Conservation (phyloP, 352 stramenopile genomes). For the Globisporangium barbulae region DNA sequence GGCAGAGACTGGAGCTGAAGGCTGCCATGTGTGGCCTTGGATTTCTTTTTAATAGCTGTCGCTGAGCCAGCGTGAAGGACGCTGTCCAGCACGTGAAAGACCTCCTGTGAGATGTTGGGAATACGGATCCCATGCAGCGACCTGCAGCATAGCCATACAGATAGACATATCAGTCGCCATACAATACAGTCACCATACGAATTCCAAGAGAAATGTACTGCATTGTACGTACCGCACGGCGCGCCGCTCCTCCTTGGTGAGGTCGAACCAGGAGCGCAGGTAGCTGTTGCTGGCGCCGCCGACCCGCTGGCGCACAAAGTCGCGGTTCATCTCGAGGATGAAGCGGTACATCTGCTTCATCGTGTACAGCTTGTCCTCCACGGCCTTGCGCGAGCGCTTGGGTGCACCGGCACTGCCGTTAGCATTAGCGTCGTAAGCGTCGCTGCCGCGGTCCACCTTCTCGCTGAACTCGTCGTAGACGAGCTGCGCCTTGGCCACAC, state of each 20-base stretch:
- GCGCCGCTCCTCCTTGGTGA: conserved; percentile 51
- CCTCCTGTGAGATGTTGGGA: conserved; percentile 52
- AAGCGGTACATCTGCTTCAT: conserved; percentile 78
- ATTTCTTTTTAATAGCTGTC: not conserved
- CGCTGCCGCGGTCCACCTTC: conserved; percentile 21
- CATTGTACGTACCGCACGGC: conserved; percentile 27
- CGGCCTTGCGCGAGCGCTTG: conserved; percentile 48
- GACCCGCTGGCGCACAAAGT: conserved; percentile 23
- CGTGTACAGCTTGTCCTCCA: conserved; percentile 67
- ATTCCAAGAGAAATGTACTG: not conserved
- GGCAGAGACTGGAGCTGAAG: not conserved
- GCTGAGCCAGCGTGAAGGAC: conserved; percentile 31
- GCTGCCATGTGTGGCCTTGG: not conserved
- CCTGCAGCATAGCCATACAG: not conserved
- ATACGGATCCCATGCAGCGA: conserved; percentile 53
- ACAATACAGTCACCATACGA: not conserved
- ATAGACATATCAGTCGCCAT: not conserved
- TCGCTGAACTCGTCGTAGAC: conserved; percentile 55
- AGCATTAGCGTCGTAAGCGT: not conserved
- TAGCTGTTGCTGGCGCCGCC: conserved; percentile 9
- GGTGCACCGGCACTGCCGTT: conserved; percentile 1
- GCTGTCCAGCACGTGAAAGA: conserved; percentile 54
- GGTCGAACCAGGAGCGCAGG: conserved; percentile 52
- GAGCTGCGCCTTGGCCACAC: conserved; percentile 39
- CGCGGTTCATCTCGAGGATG: conserved; percentile 54